Evolutionary conservation across 306 rosid species (phyloP).

Genomic region (Lablab purpureus): DNA sequence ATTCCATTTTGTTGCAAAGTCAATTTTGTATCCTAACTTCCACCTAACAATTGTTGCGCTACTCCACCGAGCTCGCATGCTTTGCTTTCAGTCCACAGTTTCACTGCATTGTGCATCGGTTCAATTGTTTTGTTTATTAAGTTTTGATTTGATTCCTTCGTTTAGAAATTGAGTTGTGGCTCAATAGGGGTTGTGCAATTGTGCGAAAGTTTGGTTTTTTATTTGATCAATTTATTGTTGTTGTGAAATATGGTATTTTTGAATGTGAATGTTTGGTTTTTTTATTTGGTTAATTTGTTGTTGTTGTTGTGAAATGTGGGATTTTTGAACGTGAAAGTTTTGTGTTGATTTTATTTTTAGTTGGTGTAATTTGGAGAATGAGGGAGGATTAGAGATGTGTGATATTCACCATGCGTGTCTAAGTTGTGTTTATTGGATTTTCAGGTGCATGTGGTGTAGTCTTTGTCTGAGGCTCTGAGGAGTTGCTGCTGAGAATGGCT

Average conservation of each 20-base stretch:
- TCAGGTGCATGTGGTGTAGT: conserved; percentile 43
- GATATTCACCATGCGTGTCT: conserved; percentile 32
- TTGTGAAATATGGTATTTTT: conserved; percentile 51
- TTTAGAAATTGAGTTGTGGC: conserved; percentile 27
- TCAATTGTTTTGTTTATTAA: not conserved
- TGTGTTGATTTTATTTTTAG: conserved; percentile 43
- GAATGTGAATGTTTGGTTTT: conserved; percentile 43
- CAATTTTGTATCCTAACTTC: conserved; percentile 60
- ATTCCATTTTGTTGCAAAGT: conserved; percentile 61
- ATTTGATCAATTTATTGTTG: not conserved
- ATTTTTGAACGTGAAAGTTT: conserved; percentile 44
- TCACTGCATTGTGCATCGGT: conserved; percentile 52
- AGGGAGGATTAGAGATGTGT: conserved; percentile 46
- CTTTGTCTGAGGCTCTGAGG: conserved; percentile 47
- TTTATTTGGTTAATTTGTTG: conserved; percentile 27
- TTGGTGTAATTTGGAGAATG: conserved; percentile 43
- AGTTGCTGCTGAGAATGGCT: conserved; percentile 65
- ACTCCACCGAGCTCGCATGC: conserved; percentile 45
- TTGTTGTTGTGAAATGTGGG: conserved; percentile 52
- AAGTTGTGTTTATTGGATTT: conserved; percentile 43
- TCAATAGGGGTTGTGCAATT: conserved; percentile 45
- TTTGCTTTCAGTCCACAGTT: conserved; percentile 72
- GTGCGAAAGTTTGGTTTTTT: conserved; percentile 35
- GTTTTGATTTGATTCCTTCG: conserved; percentile 21
- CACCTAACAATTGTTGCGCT: conserved; percentile 54